A percentile compares a stretch with the other conserved stretches of the same genome.
Evolutionary conservation across 2,329 filamentous ascomycete genomes (phyloP).

Genomic region (Colletotrichum cuscutae): DNA sequence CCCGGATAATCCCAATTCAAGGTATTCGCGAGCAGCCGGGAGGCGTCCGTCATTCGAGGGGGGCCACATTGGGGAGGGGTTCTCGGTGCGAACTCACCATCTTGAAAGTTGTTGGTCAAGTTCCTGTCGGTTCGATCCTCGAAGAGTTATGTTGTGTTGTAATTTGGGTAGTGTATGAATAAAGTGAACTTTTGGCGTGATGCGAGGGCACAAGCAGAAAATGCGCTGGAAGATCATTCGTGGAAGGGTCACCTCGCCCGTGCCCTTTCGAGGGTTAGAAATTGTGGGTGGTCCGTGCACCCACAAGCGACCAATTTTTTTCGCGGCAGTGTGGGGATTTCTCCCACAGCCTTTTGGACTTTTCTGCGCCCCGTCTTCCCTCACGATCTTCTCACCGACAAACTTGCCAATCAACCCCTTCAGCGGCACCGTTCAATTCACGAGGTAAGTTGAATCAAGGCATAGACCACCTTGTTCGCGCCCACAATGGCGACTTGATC

Average conservation of each 20-base stretch:
- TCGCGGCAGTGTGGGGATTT: neutral
- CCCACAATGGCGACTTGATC: constrained; percentile 40
- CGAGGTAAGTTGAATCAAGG: constrained; percentile 57
- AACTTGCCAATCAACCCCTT: constrained; percentile 42
- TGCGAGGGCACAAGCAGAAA: constrained; percentile 18
- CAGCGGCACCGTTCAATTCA: constrained; percentile 38
- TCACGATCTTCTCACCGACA: constrained; percentile 39
- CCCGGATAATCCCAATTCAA: neutral
- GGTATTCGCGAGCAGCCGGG: neutral
- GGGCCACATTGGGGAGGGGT: neutral
- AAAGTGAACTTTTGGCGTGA: constrained; percentile 38
- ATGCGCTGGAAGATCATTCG: constrained; percentile 21
- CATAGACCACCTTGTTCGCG: neutral
- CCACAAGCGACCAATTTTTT: constrained; percentile 48
- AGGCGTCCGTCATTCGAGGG: neutral
- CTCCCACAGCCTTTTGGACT: constrained; percentile 25
- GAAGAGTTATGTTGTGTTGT: constrained; percentile 63
- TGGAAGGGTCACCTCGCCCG: constrained; percentile 38
- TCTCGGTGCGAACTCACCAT: constrained; percentile 62
- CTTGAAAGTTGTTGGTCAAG: constrained; percentile 61
- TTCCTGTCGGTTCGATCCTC: constrained; percentile 73
- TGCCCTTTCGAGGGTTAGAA: constrained; percentile 42
- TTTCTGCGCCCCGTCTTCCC: constrained; percentile 28
- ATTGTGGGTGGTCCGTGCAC: constrained; percentile 52
- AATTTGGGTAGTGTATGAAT: constrained; percentile 47